Conservation (phyloP, 2,329 filamentous ascomycete species). For the Periconia macrospinosa region DNA sequence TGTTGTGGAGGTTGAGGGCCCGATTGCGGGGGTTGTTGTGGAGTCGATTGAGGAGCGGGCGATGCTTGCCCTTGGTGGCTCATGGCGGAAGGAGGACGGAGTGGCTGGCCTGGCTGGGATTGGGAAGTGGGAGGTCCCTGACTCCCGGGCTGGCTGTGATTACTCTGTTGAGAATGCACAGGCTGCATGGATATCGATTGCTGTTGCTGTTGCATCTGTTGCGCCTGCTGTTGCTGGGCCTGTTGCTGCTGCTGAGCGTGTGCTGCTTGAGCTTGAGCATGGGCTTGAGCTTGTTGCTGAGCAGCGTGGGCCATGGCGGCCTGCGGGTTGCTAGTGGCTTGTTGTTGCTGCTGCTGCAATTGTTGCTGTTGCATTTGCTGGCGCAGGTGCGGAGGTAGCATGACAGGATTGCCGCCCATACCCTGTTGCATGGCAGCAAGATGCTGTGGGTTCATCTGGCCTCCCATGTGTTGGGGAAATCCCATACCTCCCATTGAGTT, state of each 20-base stretch:
- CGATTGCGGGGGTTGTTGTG: slow-evolving; percentile 44
- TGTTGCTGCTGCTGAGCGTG: slow-evolving; percentile 48
- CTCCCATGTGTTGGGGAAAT: slow-evolving; percentile 57
- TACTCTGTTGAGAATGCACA: slow-evolving; percentile 52
- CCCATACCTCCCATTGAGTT: slow-evolving; percentile 54
- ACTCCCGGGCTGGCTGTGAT: slow-evolving; percentile 48
- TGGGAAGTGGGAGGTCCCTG: slow-evolving; percentile 41
- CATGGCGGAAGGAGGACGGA: slow-evolving; percentile 43
- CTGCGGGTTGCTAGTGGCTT: slow-evolving; percentile 37
- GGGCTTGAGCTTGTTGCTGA: slow-evolving; percentile 45
- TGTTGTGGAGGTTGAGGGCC: slow-evolving; percentile 49
- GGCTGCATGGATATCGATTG: slow-evolving; percentile 52
- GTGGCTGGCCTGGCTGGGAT: slow-evolving; percentile 37
- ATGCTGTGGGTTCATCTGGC: slow-evolving; percentile 48
- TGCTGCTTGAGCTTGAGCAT: slow-evolving; percentile 32
- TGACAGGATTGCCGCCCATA: slow-evolving; percentile 27
- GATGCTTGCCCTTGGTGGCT: slow-evolving; percentile 44
- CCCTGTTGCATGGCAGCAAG: slow-evolving; percentile 48
- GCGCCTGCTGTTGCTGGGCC: slow-evolving; percentile 44
- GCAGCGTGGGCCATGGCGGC: slow-evolving; percentile 51
- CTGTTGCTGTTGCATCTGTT: slow-evolving; percentile 46
- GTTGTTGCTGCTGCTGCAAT: slow-evolving; percentile 41
- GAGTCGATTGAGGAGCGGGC: slow-evolving; percentile 40
- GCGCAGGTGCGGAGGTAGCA: slow-evolving; percentile 42
- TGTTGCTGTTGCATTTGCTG: slow-evolving; percentile 51